Base-by-base conservation (phyloP, 441 rosid genomes). In the Populus hybrid region DNA sequence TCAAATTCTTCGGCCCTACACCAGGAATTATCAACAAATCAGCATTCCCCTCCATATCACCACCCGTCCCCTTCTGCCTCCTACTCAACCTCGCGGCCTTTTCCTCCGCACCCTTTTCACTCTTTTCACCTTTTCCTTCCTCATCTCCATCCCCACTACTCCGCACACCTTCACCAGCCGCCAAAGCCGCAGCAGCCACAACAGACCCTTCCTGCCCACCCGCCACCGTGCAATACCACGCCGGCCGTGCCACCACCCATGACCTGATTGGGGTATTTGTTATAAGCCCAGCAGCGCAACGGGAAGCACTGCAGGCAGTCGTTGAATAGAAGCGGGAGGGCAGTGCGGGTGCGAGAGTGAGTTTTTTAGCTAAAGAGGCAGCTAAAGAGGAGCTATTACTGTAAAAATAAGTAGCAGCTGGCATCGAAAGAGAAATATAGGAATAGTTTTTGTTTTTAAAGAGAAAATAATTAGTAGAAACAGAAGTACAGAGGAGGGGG, bases 11-110 rank as follows among this genome's bases (percentile, higher is more conserved):
- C 1, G 93, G 92, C 26, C 99, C 99, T 10, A 95, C 95, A 6
- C 99, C 99, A 1, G 99, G 99, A 83, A 95, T 94, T 24, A 89
- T 87, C 85, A 95, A 83, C 92, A 95, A 89, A 88, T 94, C 98
- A 53, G 91, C 92, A 68, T 86, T 90, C 42, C 87, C 86, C 26
- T 71, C 80, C 64, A 81, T 71, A 66, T 80, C 83, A 23, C 83
- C 81, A 24, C 84, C 73, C 0, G 88, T 74, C 35, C 84, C 87
- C 82, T 88, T 85, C 70, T 84, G 93, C 75, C 94, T 83, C 72
- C 94, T 88, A 79, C 66, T 86, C 72, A 90, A 26, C 84, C 88
- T 93, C 79, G 71, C 79, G 4, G 72, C 82, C 79, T 84, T 86
- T 73, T 86, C 88, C 77, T 72, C 84, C 33, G 35, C 33, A 9